These are phyloP conservation scores for Gossypium thurberi DNA, from an alignment of 345 rosid species.

Conservation along the genomic window DNA sequence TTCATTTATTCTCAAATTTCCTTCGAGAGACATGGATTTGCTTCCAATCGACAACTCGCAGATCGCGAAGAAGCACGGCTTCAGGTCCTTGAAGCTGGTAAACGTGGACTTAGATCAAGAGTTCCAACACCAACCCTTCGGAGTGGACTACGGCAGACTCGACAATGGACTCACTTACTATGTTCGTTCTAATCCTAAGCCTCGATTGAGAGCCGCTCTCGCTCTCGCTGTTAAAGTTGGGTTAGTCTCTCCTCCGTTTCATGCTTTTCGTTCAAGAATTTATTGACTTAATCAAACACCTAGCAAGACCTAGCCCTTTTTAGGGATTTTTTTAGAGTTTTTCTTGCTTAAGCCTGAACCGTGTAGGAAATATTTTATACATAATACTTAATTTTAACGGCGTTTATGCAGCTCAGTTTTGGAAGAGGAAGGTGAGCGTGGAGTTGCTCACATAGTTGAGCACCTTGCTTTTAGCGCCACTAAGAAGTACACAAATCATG, in stretches of 20 bases:
- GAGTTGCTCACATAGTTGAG: conserved; percentile 92
- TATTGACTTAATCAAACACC: background rate
- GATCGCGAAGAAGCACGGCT: conserved; percentile 15
- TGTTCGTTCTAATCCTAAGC: conserved; percentile 17
- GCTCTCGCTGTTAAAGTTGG: conserved; percentile 18
- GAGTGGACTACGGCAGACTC: conserved; percentile 13
- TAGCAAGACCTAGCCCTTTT: background rate
- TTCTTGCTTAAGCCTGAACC: background rate
- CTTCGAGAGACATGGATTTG: conserved; percentile 9
- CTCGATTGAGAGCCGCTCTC: conserved; percentile 17
- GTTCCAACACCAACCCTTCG: conserved; percentile 4
- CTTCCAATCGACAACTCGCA: conserved; percentile 12
- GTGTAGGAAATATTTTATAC: background rate
- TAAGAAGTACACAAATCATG: conserved; percentile 72
- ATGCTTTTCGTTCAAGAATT: background rate
- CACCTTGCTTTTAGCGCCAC: conserved; percentile 97
- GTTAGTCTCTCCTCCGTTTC: background rate
- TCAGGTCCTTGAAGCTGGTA: conserved; percentile 12
- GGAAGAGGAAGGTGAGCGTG: conserved; percentile 94
- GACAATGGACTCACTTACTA: conserved; percentile 11
- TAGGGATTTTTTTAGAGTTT: background rate
- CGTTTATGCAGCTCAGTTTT: conserved; percentile 80
- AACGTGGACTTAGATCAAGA: conserved; percentile 9
- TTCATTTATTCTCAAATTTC: background rate
- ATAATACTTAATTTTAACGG: conserved; percentile 12